Base-by-base conservation (phyloP, 2,329 filamentous ascomycete genomes). In the Cytospora schulzeri region DNA sequence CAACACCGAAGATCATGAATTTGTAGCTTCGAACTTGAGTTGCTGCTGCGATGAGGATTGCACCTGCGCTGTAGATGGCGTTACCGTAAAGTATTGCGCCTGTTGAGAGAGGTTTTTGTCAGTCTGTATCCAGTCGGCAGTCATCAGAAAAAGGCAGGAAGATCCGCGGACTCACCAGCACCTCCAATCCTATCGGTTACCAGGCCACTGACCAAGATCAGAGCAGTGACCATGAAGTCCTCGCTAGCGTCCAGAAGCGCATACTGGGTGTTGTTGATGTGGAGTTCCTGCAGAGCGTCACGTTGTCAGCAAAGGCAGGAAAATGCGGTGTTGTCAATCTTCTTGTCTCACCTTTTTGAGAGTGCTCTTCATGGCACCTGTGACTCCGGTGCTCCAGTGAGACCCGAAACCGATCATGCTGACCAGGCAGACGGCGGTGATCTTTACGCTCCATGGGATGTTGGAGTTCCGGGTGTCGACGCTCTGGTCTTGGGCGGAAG, bases 81-180 rank as follows among this genome's bases (percentile, higher is more conserved):
- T 88, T 88, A n/a, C 85, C 85, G 70, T 81, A 88, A 14, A 87
- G 77, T 70, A 88, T 85, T 60, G 84, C 81, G 57, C 75, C 79
- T 78, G 26, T 22, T 7, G n/a, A 38, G 12, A 11, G 4, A 28
- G 22, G 17, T 62, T 56, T 33, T 15, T 67, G n/a, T 64, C 28
- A 62, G 26, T 19, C 19, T 22, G 0, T 11, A 14, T 1, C 9
- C n/a, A n/a, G 22, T 7, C 19, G 33, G n/a, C 19, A 41, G n/a
- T 4, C 8, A 14, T 14, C 29, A 3, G 0, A 3, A 9, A 19
- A 19, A 11, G 0, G 3, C 7, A 19, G 17, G 12, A 4, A 19
- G 14, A 12, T 24, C 8, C 15, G 33, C 17, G 2, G 12, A 41
- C 76, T 29, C 67, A 79, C 80, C 78, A 55, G 85, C 85, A 29